These are phyloP conservation scores for Eutypella sp. DNA, from an alignment of 2,329 filamentous ascomycete genomes.

Conservation along the genomic window DNA sequence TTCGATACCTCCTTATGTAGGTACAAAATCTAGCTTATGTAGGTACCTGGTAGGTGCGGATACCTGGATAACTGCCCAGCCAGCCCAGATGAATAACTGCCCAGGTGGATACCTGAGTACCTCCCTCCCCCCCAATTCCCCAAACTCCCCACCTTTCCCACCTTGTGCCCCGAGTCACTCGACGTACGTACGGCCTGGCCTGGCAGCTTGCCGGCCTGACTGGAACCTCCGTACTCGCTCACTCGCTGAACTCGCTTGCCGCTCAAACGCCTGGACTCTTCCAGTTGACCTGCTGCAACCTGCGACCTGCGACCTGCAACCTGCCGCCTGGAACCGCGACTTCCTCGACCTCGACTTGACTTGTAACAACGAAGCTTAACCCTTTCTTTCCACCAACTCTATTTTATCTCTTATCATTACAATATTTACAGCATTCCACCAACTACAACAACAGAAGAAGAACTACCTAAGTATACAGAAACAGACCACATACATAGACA, in stretches of 20 bases:
- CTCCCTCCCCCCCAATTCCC: too few relatives aligned
- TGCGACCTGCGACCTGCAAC: too few relatives aligned
- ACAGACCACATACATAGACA: not conserved
- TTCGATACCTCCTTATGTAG: too few relatives aligned
- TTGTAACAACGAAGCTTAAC: not conserved
- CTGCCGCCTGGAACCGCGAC: not conserved
- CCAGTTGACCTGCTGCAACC: too few relatives aligned
- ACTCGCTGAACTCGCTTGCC: too few relatives aligned
- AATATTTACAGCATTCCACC: not conserved
- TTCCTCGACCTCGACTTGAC: not conserved
- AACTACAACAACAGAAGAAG: not conserved
- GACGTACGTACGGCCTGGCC: not conserved
- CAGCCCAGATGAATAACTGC: too few relatives aligned
- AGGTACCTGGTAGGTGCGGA: too few relatives aligned
- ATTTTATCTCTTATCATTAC: not conserved
- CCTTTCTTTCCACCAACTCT: not conserved
- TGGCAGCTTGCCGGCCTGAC: not conserved
- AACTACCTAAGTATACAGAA: not conserved
- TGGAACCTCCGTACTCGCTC: not conserved
- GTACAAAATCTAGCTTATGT: too few relatives aligned
- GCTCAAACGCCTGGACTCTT: too few relatives aligned
- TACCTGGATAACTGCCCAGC: too few relatives aligned
- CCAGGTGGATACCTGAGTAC: too few relatives aligned
- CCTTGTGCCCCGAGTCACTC: slow-evolving; percentile 1
- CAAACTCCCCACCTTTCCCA: not conserved